phyloP scores from a whole-genome alignment of 1,284 basidiomycete genomes.

The Cystobasidium pallidum region DNA sequence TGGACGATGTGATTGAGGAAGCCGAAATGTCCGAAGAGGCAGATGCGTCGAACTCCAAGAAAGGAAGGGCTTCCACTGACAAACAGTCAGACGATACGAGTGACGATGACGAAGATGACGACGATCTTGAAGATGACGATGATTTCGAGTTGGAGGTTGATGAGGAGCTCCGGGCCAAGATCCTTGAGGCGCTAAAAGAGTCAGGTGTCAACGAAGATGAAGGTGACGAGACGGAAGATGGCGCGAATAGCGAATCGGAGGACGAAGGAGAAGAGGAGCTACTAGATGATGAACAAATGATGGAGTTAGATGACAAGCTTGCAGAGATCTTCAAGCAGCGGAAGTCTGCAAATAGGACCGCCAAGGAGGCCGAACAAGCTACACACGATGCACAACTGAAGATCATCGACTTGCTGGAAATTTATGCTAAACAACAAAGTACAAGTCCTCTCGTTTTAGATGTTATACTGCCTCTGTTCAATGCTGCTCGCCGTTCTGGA shows the following conservation, averaged over 20 bases:
- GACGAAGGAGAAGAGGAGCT: constrained; percentile 67
- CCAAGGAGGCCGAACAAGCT: constrained; percentile 54
- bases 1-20: constrained; percentile 57
- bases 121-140: constrained; percentile 61
- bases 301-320: constrained; percentile 90
- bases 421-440: constrained; percentile 75
- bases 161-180: constrained; percentile 70
- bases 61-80: constrained; percentile 51
- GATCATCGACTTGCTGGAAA: constrained; percentile 87
- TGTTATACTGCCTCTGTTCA: constrained; percentile 74
- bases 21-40: constrained; percentile 8
- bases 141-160: constrained; percentile 61
- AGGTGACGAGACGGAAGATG: constrained; percentile 71
- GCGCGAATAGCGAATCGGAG: constrained; percentile 72
- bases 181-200: constrained; percentile 76
- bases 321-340: constrained; percentile 80
- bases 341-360: constrained; percentile 63
- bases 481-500: constrained; percentile 68
- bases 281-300: constrained; percentile 97
- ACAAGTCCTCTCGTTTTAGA: constrained; percentile 68
- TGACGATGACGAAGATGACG: constrained; percentile 58
- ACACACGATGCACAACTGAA: constrained; percentile 15
- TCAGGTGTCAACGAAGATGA: constrained; percentile 72
- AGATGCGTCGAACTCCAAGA: constrained; percentile 44
- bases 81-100: constrained; percentile 55